Evolutionary conservation across 108 stramenopile species (phyloP).

Genomic region (Asterionellopsis glacialis): DNA sequence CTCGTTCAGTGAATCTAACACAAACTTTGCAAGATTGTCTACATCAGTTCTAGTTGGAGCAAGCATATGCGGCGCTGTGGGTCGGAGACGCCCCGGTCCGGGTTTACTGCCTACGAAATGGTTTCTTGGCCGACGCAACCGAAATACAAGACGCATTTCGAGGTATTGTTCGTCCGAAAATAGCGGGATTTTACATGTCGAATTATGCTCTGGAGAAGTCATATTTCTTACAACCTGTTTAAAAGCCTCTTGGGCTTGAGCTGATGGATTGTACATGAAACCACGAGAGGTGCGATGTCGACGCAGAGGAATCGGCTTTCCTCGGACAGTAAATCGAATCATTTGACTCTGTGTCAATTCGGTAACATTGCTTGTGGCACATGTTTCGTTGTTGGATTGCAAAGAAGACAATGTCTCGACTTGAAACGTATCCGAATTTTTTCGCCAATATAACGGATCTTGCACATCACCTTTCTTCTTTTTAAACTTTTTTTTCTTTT

Average conservation of each 20-base stretch:
- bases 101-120: constrained; percentile 56
- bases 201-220: constrained; percentile 3
- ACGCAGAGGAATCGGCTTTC: constrained; percentile 71
- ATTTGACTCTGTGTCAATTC: too few relatives aligned
- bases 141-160: constrained; percentile 32
- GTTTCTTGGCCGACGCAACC: constrained; percentile 65
- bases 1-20: constrained; percentile 77
- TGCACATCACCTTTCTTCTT: too few relatives aligned
- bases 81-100: constrained; percentile 40
- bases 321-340: constrained; percentile 47
- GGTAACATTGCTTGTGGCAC: too few relatives aligned
- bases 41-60: constrained; percentile 53
- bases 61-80: constrained; percentile 29
- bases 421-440: too few relatives aligned
- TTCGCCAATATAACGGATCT: too few relatives aligned
- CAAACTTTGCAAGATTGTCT: constrained; percentile 84
- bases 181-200: background rate
- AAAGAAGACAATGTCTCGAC: too few relatives aligned
- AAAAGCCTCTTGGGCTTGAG: constrained; percentile 53
- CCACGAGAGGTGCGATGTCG: constrained; percentile 73
- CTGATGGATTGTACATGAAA: constrained; percentile 79
- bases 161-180: background rate
- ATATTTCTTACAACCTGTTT: constrained; percentile 34
- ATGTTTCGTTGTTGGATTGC: too few relatives aligned
- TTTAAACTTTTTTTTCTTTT: too few relatives aligned